Evolutionary conservation across 257 asterid genomes (phyloP).

Genomic region (Solanum peruvianum): DNA sequence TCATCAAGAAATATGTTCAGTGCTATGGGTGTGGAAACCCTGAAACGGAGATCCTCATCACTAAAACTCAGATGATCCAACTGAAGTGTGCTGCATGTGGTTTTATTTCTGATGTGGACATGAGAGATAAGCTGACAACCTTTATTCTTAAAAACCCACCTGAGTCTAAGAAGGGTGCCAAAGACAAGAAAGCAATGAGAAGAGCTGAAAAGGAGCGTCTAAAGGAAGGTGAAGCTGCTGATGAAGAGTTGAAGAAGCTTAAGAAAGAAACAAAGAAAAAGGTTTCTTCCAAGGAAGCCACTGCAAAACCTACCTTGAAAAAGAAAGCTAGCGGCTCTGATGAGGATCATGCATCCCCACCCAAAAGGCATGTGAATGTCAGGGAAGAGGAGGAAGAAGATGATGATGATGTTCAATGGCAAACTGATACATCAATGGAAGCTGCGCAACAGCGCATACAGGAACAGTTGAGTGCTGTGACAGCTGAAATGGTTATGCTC

Average conservation of each 20-base stretch:
- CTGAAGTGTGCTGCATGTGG: slow-evolving; percentile 40
- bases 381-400: slow-evolving; percentile 1
- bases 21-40: slow-evolving; percentile 39
- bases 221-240: slow-evolving; percentile 35
- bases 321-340: slow-evolving; percentile 15
- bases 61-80: slow-evolving; percentile 31
- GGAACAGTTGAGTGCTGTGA: slow-evolving; percentile 15
- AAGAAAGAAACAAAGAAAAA: slow-evolving; percentile 32
- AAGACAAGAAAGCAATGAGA: slow-evolving; percentile 29
- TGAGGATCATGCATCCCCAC: slow-evolving; percentile 8
- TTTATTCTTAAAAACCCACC: slow-evolving; percentile 34
- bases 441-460: slow-evolving; percentile 15
- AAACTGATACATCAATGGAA: slow-evolving; percentile 17
- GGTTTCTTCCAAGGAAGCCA: slow-evolving; percentile 21
- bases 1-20: slow-evolving; percentile 33
- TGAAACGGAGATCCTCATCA: slow-evolving; percentile 27
- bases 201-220: slow-evolving; percentile 35
- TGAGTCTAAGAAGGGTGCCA: slow-evolving; percentile 25
- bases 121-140: slow-evolving; percentile 31
- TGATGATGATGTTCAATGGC: slow-evolving; percentile 20
- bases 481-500: slow-evolving; percentile 21
- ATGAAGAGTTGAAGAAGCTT: slow-evolving; percentile 27
- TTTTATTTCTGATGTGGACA: slow-evolving; percentile 32
- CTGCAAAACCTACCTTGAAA: slow-evolving; percentile 6
- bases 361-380: neutral